Base-by-base conservation (phyloP, 2,329 filamentous ascomycete species). In the Neurospora crassa region DNA sequence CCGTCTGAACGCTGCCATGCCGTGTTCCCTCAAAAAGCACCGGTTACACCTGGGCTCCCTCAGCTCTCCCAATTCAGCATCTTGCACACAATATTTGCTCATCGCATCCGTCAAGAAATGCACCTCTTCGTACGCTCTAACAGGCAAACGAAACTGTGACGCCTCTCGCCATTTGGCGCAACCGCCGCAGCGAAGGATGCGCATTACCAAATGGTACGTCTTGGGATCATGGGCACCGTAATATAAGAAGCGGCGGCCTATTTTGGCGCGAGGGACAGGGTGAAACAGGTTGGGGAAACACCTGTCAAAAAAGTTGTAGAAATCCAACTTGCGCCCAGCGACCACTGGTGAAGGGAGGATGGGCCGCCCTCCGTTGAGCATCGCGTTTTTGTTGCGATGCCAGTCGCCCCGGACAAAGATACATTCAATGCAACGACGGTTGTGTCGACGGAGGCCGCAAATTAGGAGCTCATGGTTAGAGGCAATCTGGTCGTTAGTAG, bases 401-500 rank as follows among this genome's bases (percentile, higher is more conserved):
- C 18, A 73, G 34, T 67, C 24, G n/a, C 74, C 68, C 18, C 29
- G 41, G 11, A 18, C 40, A 29, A 29, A 45, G 37, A 68, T 45
- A 40, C 74, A 75, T 41, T 74, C 71, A 37, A 70, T 41, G 67
- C 74, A 75, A 16, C 71, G 40, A 7, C 74, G 74, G 10, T 71
- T 72, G 16, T 72, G 68, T 3, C 74, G 72, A 4, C 67, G 24
- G 2, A 29, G 40, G 63, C 74, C 74, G 53, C 71, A 68, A 20
- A 73, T 14, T 7, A 53, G 41, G 20, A 14, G 41, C 5, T 70
- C 69, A 11, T 47, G 59, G 10, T 67, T 16, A 16, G 16, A 63
- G 1, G 53, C 29, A 34, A 29, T 37, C 29, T 8, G 29, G 29
- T 63, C 53, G 4, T 63, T 18, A 1, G 29, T 16, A 18, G 53